phyloP scores from a whole-genome alignment of 345 rosid species.

The Litchi chinensis region DNA sequence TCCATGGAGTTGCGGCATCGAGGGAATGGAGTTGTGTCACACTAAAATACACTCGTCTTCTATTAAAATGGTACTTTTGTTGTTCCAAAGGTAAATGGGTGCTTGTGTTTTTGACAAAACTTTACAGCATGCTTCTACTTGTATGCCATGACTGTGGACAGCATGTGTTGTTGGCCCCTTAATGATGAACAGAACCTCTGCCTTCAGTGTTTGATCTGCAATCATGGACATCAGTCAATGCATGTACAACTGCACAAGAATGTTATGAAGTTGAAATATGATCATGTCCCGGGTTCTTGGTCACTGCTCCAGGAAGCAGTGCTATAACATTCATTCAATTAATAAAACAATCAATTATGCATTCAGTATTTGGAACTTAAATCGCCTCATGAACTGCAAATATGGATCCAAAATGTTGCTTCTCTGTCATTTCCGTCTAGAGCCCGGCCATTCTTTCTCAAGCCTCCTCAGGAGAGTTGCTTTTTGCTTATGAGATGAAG shows the following conservation, averaged over 20 bases:
- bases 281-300: not conserved
- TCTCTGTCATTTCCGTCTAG: not conserved
- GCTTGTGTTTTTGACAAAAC: not conserved
- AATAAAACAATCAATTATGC: not conserved
- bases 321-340: not conserved
- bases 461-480: not conserved
- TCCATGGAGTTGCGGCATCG: conserved; percentile 95
- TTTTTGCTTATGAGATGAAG: not conserved
- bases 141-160: conserved; percentile 62
- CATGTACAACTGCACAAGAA: conserved; percentile 67
- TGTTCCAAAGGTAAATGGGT: not conserved
- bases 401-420: not conserved
- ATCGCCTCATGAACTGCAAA: not conserved
- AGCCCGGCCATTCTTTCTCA: not conserved
- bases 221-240: conserved; percentile 84
- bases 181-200: conserved; percentile 93
- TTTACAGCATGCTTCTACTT: conserved; percentile 19
- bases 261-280: conserved; percentile 54
- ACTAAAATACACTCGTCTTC: conserved; percentile 1
- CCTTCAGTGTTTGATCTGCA: conserved; percentile 86
- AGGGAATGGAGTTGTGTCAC: conserved; percentile 92
- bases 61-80: not conserved
- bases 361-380: not conserved
- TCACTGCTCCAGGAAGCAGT: not conserved
- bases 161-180: conserved; percentile 53